A percentile compares a stretch with the other conserved stretches of the same genome.
Evolutionary conservation across 345 rosid species (phyloP).

Genomic region (Excoecaria agallocha): DNA sequence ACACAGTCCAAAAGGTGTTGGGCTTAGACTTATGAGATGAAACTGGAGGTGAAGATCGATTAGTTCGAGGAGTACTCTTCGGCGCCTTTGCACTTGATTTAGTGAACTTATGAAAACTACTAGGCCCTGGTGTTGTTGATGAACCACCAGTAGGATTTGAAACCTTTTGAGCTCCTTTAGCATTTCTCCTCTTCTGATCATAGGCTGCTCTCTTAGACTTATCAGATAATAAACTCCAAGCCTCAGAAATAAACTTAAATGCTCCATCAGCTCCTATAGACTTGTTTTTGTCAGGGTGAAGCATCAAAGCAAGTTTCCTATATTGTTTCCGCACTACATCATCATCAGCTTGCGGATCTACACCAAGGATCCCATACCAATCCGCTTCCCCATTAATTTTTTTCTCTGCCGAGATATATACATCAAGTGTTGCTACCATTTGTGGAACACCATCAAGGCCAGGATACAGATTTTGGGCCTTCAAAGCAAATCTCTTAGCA

Average conservation of each 20-base stretch:
- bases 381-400: constrained; percentile 59
- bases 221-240: constrained; percentile 72
- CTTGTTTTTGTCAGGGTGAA: constrained; percentile 93
- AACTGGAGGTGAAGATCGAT: constrained; percentile 18
- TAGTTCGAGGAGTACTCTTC: constrained; percentile 19
- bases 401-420: constrained; percentile 63
- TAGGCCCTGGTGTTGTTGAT: constrained; percentile 31
- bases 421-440: constrained; percentile 58
- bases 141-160: constrained; percentile 38
- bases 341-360: constrained; percentile 57
- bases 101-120: constrained; percentile 41
- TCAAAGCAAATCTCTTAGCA: constrained; percentile 67
- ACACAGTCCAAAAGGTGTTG: constrained; percentile 47
- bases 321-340: constrained; percentile 65
- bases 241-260: constrained; percentile 41
- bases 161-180: constrained; percentile 36
- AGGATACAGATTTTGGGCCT: constrained; percentile 79
- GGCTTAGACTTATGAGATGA: constrained; percentile 29
- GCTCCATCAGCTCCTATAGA: constrained; percentile 87
- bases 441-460: constrained; percentile 63
- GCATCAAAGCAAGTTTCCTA: constrained; percentile 58
- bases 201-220: constrained; percentile 54
- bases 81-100: constrained; percentile 28
- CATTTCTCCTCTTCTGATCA: constrained; percentile 50
- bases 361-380: constrained; percentile 79